Base-by-base conservation (phyloP, 2,329 filamentous ascomycete genomes). In the Colletotrichum simmondsii region DNA sequence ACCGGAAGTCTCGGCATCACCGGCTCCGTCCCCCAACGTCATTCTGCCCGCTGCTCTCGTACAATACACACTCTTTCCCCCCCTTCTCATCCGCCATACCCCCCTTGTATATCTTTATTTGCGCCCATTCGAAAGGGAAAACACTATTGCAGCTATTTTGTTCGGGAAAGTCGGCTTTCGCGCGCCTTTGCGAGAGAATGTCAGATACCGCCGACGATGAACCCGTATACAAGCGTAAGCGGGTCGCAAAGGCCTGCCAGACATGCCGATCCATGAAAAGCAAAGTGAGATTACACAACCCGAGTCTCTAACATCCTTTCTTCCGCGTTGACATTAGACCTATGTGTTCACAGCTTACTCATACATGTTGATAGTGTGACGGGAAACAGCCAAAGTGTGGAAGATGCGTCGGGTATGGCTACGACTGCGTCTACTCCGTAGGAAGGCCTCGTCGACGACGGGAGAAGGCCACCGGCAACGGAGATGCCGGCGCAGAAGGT, bases 261-360 rank as follows among this genome's bases (percentile, higher is more conserved):
- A 76, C 72, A 24, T 78, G 77, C 66, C 75, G 77, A 11, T 28
- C 69, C 16, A 77, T 77, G 75, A 79, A 79, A 58, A 74, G 76
- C 67, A 79, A 79, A 75, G 77, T 75, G 26, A 37, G 75, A 49
- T 49, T 49, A 22, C 0, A 57, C 64, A 35, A n/a, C 24, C 46
- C 64, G 53, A 22, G 42, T 49, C 42, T 19, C 19, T 22, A n/a
- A 22, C 10, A 22, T 19, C 42, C 42, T 49, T 49, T 49, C 42
- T 22, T 49, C 19, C 16, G n/a, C 19, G 22, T 19, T 49, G 42
- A 19, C 8, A 11, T n/a, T n/a, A 49, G 4, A 22, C 37, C 37
- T 4, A 22, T n/a, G 6, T 49, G 42, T 22, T 49, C 19, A 49
- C 19, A 22, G 42, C 42, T 49, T 49, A 32, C 67, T 65, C 22